Conservation (phyloP, 257 asterid genomes). For the Capsicum pubescens region DNA sequence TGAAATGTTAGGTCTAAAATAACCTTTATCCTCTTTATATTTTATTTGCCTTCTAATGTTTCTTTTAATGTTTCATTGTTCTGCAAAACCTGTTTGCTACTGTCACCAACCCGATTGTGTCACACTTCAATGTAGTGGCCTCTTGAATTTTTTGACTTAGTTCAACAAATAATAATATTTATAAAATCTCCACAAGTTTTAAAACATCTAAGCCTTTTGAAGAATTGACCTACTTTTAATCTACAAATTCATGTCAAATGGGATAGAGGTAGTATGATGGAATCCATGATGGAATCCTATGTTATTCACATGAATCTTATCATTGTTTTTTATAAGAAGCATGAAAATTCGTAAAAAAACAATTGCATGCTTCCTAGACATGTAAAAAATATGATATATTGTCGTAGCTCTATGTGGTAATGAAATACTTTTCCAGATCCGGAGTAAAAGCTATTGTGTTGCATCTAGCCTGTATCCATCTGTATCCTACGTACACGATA, state of each 20-base stretch:
- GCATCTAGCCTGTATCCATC: background rate
- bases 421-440: background rate
- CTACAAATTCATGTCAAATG: background rate
- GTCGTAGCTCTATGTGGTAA: background rate
- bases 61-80: background rate
- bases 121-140: background rate
- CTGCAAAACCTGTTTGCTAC: background rate
- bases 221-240: background rate
- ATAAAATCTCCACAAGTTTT: background rate
- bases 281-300: background rate
- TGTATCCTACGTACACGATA: background rate
- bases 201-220: background rate
- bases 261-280: background rate
- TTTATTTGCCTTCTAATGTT: background rate
- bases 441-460: background rate
- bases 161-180: background rate
- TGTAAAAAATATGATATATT: constrained; percentile 16
- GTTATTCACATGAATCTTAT: background rate
- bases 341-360: background rate
- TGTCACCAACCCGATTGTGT: background rate
- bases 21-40: background rate
- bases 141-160: background rate
- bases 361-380: background rate
- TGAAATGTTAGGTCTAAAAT: constrained; percentile 7
- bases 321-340: background rate